These are phyloP conservation scores for Raffaelea albimanens DNA, from an alignment of 2,329 filamentous ascomycete species.

Conservation along the genomic window DNA sequence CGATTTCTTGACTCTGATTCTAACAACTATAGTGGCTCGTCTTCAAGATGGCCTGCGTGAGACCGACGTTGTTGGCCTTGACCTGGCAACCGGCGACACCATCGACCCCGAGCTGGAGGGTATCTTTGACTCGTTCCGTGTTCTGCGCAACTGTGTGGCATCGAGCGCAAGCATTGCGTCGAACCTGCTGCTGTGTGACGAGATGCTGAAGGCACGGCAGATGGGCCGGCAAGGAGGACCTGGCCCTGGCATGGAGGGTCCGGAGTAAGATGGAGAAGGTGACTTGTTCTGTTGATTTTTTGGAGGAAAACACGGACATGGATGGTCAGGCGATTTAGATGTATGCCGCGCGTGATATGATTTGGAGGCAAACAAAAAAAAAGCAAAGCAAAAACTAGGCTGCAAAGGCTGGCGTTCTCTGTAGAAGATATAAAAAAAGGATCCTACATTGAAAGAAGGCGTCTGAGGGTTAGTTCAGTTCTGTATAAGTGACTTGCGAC, in stretches of 20 bases:
- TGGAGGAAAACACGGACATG: too few relatives aligned
- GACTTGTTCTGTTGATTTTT: too few relatives aligned
- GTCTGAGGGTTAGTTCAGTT: too few relatives aligned
- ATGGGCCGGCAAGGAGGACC: conserved; percentile 65
- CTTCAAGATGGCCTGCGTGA: conserved; percentile 80
- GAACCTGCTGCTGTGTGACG: conserved; percentile 90
- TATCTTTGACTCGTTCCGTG: conserved; percentile 92
- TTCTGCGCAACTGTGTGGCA: conserved; percentile 85
- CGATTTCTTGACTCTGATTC: background rate
- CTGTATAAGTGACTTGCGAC: too few relatives aligned
- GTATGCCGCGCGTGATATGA: background rate
- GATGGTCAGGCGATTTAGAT: too few relatives aligned
- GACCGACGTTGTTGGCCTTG: conserved; percentile 77
- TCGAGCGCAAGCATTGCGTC: conserved; percentile 92
- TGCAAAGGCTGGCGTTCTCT: conserved; percentile 18
- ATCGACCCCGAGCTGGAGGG: conserved; percentile 94
- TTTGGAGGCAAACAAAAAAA: background rate
- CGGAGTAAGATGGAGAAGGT: conserved; percentile 32
- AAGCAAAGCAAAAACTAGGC: background rate
- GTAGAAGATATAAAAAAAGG: conserved; percentile 18
- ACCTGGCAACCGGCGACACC: conserved; percentile 76
- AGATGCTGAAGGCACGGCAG: conserved; percentile 94
- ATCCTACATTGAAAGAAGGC: background rate
- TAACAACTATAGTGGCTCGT: conserved; percentile 54
- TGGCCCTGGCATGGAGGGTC: conserved; percentile 55